phyloP scores from a whole-genome alignment of 305 asterid species.

The Striga hermonthica region DNA sequence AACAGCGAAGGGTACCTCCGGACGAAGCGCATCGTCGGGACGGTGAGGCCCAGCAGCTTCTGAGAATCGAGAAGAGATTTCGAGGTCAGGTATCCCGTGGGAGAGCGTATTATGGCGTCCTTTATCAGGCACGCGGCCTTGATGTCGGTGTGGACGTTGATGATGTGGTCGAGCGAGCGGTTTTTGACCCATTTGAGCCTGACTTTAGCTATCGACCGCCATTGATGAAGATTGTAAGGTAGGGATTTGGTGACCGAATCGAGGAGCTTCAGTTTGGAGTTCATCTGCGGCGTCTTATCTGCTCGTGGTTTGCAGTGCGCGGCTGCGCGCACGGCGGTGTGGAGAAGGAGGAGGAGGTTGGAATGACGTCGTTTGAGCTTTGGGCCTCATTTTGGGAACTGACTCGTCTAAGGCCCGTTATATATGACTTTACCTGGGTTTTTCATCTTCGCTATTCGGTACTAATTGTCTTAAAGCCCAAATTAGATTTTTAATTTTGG shows the following conservation, averaged over 20 bases:
- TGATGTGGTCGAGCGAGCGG: slow-evolving; percentile 77
- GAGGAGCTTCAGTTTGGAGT: slow-evolving; percentile 12
- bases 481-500: too few relatives aligned
- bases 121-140: slow-evolving; percentile 86
- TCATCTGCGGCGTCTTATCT: slow-evolving; percentile 28
- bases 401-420: too few relatives aligned
- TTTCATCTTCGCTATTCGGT: too few relatives aligned
- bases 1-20: slow-evolving; percentile 85
- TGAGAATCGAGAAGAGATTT: slow-evolving; percentile 64
- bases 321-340: not conserved
- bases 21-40: slow-evolving; percentile 74
- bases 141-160: slow-evolving; percentile 73
- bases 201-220: slow-evolving; percentile 59
- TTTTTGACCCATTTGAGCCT: slow-evolving; percentile 91
- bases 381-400: slow-evolving; percentile 1
- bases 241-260: slow-evolving; percentile 24
- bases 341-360: not conserved
- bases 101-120: slow-evolving; percentile 66
- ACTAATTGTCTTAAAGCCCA: too few relatives aligned
- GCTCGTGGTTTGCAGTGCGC: not conserved
- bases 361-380: not conserved
- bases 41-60: slow-evolving; percentile 70
- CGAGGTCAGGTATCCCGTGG: slow-evolving; percentile 61
- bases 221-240: slow-evolving; percentile 42
- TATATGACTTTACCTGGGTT: too few relatives aligned